Conservation (phyloP, 495 filamentous ascomycete genomes). For the Trichocladium uniseriatum region DNA sequence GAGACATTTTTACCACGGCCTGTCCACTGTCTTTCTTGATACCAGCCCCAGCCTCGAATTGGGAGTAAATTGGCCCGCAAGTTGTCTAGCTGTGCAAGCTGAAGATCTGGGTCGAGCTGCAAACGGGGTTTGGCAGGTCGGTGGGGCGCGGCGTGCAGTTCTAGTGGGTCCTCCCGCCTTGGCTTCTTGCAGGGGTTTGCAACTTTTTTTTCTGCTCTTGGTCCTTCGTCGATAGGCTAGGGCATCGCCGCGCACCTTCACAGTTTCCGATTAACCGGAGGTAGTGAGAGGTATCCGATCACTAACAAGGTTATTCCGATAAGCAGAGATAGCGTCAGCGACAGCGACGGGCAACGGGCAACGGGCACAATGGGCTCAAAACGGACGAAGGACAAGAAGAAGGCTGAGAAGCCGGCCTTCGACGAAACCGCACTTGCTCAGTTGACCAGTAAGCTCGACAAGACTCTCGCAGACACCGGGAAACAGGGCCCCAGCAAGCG, state of each 20-base stretch:
- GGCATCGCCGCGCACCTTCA: too few relatives aligned
- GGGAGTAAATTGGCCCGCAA: too few relatives aligned
- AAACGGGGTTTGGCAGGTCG: background rate
- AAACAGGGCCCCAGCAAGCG: conserved; percentile 32
- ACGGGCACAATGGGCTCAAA: conserved; percentile 18
- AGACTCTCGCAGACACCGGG: conserved; percentile 27
- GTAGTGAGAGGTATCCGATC: too few relatives aligned
- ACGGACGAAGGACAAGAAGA: conserved; percentile 16
- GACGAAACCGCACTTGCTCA: conserved; percentile 53
- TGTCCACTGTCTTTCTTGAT: too few relatives aligned
- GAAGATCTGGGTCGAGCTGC: too few relatives aligned
- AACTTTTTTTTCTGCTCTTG: background rate
- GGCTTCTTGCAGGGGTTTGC: background rate
- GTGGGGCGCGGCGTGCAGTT: background rate
- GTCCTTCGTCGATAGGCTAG: too few relatives aligned
- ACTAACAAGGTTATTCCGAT: too few relatives aligned
- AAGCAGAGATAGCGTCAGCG: background rate
- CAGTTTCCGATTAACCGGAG: too few relatives aligned
- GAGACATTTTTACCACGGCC: too few relatives aligned
- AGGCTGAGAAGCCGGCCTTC: conserved; percentile 36
- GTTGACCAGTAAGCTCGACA: conserved; percentile 58
- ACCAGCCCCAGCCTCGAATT: too few relatives aligned
- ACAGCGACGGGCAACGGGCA: too few relatives aligned
- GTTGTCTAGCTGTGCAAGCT: too few relatives aligned
- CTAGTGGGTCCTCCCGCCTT: background rate